These are phyloP conservation scores for Cladosporium sp. DNA, from an alignment of 2,329 filamentous ascomycete species.

Conservation along the genomic window DNA sequence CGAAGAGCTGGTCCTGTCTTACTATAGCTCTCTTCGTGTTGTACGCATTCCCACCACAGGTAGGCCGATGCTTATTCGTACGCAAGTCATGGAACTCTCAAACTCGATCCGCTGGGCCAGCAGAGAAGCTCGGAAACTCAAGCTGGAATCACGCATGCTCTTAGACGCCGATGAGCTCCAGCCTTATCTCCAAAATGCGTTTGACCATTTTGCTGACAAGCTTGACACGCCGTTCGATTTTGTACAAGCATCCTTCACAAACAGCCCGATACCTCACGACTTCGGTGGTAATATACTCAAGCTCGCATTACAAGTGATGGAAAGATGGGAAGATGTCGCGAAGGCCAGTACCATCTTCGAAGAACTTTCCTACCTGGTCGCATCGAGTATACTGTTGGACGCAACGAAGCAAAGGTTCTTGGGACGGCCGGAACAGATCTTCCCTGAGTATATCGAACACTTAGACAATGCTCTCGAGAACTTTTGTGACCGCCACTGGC, in stretches of 20 bases:
- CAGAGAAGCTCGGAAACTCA: constrained; percentile 33
- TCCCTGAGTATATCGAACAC: constrained; percentile 33
- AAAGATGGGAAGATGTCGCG: constrained; percentile 17
- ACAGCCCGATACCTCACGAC: constrained; percentile 40
- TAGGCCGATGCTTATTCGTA: constrained; percentile 41
- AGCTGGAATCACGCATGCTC: constrained; percentile 42
- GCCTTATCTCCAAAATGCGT: constrained; percentile 42
- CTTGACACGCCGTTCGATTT: constrained; percentile 47
- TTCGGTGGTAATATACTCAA: constrained; percentile 46
- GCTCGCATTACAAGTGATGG: constrained; percentile 35
- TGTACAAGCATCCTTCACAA: constrained; percentile 37
- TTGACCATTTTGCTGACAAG: constrained; percentile 42
- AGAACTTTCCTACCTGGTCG: constrained; percentile 39
- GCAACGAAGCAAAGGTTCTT: constrained; percentile 24
- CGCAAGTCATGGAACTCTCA: constrained; percentile 43
- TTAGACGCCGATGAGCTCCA: constrained; percentile 41
- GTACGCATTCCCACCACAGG: constrained; percentile 43
- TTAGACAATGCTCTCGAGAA: constrained; percentile 35
- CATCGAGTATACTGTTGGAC: constrained; percentile 47
- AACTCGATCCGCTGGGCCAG: constrained; percentile 35
- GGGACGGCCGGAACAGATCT: constrained; percentile 21
- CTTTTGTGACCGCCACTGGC: constrained; percentile 40
- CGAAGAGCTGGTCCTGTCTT: constrained; percentile 41
- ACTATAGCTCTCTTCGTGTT: constrained; percentile 45
- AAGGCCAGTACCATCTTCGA: constrained; percentile 34